A percentile compares a stretch with the other conserved stretches of the same genome.
These are phyloP conservation scores for Scutellaria galericulata DNA, from an alignment of 257 asterid genomes.

Conservation along the genomic window DNA sequence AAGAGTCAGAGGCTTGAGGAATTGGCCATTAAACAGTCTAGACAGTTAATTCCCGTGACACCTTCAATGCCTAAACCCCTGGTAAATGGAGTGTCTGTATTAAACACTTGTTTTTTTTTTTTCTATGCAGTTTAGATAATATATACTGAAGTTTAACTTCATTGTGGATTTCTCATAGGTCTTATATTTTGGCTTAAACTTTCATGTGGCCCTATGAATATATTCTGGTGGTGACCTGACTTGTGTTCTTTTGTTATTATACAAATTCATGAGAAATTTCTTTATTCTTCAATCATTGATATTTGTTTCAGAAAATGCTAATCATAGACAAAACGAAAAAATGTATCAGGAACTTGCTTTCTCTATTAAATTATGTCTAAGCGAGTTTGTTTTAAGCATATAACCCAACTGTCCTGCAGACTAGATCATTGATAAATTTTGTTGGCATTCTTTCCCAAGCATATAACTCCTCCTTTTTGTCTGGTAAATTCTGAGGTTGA, in stretches of 20 bases:
- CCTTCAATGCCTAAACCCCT: slow-evolving; percentile 68
- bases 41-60: slow-evolving; percentile 79
- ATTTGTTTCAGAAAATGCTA: not conserved
- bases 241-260: not conserved
- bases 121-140: not conserved
- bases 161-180: slow-evolving; percentile 23
- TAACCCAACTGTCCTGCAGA: slow-evolving; percentile 11
- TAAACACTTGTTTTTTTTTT: not conserved
- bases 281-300: slow-evolving; percentile 4
- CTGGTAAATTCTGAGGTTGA: slow-evolving; percentile 6
- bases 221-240: not conserved
- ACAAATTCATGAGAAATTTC: not conserved
- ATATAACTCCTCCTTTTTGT: not conserved
- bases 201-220: slow-evolving; percentile 24
- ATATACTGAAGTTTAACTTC: not conserved
- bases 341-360: slow-evolving; percentile 3
- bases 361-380: not conserved
- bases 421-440: slow-evolving; percentile 8
- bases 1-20: slow-evolving; percentile 82
- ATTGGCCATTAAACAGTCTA: slow-evolving; percentile 80
- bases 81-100: slow-evolving; percentile 44
- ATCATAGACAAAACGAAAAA: not conserved
- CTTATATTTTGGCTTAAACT: slow-evolving; percentile 18
- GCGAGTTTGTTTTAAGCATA: not conserved
- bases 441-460: slow-evolving; percentile 5